A percentile compares a stretch with the other conserved stretches of the same genome.
Conservation (phyloP, 306 rosid species). For the Neltuma alba region DNA sequence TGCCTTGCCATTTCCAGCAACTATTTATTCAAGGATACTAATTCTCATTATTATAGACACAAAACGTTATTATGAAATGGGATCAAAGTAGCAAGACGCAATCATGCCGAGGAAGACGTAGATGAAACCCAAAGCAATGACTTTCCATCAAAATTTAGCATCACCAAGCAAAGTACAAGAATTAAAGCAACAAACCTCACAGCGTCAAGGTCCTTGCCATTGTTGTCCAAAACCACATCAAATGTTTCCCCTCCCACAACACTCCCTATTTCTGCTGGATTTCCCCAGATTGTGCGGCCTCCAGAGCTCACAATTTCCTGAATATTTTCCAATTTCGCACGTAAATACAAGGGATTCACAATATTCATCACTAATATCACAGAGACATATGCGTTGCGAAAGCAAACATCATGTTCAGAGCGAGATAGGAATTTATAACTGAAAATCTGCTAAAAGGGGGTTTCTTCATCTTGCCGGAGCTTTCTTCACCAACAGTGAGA, state of each 20-base stretch:
- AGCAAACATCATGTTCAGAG: not conserved
- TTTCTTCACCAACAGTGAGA: constrained; percentile 83
- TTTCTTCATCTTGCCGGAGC: constrained; percentile 86
- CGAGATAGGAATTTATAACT: constrained; percentile 39
- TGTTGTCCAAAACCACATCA: constrained; percentile 93
- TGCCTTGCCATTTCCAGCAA: not conserved
- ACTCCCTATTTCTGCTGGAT: constrained; percentile 71
- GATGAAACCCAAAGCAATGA: not conserved
- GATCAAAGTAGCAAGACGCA: not conserved
- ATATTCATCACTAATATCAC: constrained; percentile 14
- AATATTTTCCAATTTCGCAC: constrained; percentile 10
- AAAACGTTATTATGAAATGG: not conserved
- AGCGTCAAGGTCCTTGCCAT: constrained; percentile 91
- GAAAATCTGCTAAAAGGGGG: constrained; percentile 90
- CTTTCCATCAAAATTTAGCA: not conserved
- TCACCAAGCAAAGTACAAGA: not conserved
- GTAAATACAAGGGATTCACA: constrained; percentile 1
- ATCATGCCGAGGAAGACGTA: not conserved
- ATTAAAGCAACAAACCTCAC: constrained; percentile 56
- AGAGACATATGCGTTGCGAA: not conserved
- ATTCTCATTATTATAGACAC: not conserved
- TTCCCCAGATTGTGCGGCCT: constrained; percentile 85
- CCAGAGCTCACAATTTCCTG: constrained; percentile 91
- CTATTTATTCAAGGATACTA: not conserved
- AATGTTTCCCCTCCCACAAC: constrained; percentile 67